Evolutionary conservation across 208 protist species (phyloP).

Genomic region (Phytomonas sp.): DNA sequence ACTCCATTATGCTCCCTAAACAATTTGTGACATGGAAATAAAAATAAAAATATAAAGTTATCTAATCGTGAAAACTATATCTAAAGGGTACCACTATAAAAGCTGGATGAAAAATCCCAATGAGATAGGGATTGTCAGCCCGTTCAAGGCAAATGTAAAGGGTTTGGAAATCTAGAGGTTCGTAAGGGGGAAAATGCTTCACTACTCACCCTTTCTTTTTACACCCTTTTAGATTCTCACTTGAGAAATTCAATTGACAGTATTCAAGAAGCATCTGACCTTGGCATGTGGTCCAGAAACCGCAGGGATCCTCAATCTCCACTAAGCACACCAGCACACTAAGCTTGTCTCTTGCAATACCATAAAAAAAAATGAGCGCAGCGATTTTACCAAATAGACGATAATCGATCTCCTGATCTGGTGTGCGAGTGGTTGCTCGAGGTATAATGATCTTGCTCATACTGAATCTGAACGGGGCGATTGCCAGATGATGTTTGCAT

Average conservation of each 20-base stretch:
- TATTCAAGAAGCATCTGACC: neutral
- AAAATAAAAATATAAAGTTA: neutral
- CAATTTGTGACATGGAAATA: neutral
- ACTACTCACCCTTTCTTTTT: neutral
- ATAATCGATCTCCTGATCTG: neutral
- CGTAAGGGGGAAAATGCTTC: neutral
- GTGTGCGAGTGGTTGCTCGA: neutral
- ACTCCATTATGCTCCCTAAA: neutral
- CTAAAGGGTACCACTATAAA: neutral
- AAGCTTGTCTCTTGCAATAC: neutral
- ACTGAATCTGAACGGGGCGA: neutral
- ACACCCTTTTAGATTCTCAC: neutral
- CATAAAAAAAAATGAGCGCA: neutral
- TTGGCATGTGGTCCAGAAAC: neutral
- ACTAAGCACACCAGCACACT: neutral
- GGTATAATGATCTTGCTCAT: neutral
- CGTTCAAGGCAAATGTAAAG: neutral
- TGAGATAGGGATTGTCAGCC: neutral
- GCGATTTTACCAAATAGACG: neutral
- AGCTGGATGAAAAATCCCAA: neutral
- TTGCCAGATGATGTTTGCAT: neutral
- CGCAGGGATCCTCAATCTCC: neutral
- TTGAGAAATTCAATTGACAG: neutral
- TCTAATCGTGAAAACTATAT: neutral
- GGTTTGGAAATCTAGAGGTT: neutral